Evolutionary conservation across 768 basidiomycete genomes (phyloP), one percentile per base, ranked within the genome.

Genomic region (Podaxis carcinomalis): DNA sequence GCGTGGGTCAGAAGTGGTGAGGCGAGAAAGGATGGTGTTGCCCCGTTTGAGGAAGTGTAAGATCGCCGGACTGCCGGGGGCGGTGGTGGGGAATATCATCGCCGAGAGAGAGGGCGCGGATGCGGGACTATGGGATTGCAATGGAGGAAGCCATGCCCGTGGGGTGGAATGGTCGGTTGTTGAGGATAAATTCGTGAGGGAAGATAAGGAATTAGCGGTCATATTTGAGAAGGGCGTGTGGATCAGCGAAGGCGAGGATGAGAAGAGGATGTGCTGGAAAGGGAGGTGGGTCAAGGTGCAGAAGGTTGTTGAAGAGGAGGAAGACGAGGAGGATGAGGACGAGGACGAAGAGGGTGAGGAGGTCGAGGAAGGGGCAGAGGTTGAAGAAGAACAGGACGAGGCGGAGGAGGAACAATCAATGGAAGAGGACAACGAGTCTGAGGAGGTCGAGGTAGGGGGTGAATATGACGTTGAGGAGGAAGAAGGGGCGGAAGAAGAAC

Each of bases 151-250:
- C 28, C 28, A 32, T 21, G 55, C 63, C 32, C 65, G 53, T n/a
- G 77, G 74, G 73, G 64, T 73, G 28, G 69, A 76, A 9, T 67
- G 68, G 53, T 21, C 77, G 73, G 77, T 72, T 64, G 56, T 73
- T 71, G 62, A 67, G 66, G 40, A 62, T 68, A 64, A 73, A 68
- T 21, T 23, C 44, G 9, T 28, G 25, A 73, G 75, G 10, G 64
- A 58, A 27, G 81, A 81, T 58, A 19, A 36, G 11, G 71, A 73
- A 13, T 62, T 82, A 7, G 78, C 80, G 62, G 62, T 60, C 19
- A 68, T 83, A 32, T 75, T 80, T 14, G 67, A 74, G 14, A 51
- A 63, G 5, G 78, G 80, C 16, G 74, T 70, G 59, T 66, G 67
- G 68, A 65, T 68, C 5, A 53, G n/a, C 11, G 51, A 46, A 6